phyloP scores from a whole-genome alignment of 495 filamentous ascomycete species.

The Penicillium odoratum region DNA sequence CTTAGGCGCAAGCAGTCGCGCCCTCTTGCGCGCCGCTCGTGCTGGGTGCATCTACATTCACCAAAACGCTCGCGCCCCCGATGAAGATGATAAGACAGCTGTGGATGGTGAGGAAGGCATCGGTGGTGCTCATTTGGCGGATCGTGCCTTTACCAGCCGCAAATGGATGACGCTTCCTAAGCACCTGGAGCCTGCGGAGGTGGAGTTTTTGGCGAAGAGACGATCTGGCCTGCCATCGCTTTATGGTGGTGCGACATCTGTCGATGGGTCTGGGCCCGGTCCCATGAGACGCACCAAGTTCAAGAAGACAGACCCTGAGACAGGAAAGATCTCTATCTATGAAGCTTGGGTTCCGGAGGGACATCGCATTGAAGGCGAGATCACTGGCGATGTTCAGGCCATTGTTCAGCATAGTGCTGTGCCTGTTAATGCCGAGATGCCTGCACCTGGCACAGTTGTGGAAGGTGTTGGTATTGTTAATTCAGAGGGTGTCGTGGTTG shows the following conservation, averaged over 20 bases:
- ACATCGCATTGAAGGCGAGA: slow-evolving; percentile 77
- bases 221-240: slow-evolving; percentile 68
- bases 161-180: slow-evolving; percentile 79
- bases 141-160: slow-evolving; percentile 65
- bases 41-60: slow-evolving; percentile 66
- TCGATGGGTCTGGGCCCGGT: slow-evolving; percentile 42
- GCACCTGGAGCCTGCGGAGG: slow-evolving; percentile 69
- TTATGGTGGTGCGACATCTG: slow-evolving; percentile 48
- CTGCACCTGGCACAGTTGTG: slow-evolving; percentile 58
- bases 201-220: slow-evolving; percentile 84
- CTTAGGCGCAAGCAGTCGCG: slow-evolving; percentile 74
- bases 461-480: slow-evolving; percentile 64
- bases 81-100: slow-evolving; percentile 53
- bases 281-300: slow-evolving; percentile 75
- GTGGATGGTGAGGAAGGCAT: slow-evolving; percentile 45
- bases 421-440: slow-evolving; percentile 45
- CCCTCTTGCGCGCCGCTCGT: slow-evolving; percentile 80
- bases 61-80: slow-evolving; percentile 39
- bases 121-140: slow-evolving; percentile 31
- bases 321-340: slow-evolving; percentile 74
- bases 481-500: slow-evolving; percentile 60
- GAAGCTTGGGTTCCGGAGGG: slow-evolving; percentile 80
- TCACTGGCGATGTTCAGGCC: slow-evolving; percentile 56
- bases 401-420: slow-evolving; percentile 32
- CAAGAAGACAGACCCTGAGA: slow-evolving; percentile 67